Evolutionary conservation across 768 basidiomycete genomes (phyloP).

Genomic region (Termitomyces sp.): DNA sequence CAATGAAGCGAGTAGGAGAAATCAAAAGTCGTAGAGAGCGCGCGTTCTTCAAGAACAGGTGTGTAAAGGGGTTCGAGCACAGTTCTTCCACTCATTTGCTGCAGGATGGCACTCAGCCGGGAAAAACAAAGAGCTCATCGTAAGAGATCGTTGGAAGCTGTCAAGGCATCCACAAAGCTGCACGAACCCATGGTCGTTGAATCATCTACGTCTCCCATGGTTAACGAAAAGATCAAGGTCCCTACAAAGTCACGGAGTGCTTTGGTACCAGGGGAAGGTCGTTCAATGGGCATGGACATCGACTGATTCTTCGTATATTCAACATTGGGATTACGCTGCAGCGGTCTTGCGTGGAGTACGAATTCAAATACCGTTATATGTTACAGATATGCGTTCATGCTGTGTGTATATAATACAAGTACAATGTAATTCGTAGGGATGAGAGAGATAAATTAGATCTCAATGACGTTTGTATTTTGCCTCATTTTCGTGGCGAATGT

Average conservation of each 20-base stretch:
- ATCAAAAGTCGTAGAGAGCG: slow-evolving; percentile 87
- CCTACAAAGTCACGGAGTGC: slow-evolving; percentile 59
- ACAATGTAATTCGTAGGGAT: background rate
- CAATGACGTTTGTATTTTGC: slow-evolving; percentile 90
- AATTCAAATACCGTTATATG: background rate
- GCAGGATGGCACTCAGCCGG: slow-evolving; percentile 79
- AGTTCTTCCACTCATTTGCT: slow-evolving; percentile 1
- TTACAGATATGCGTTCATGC: slow-evolving; percentile 8
- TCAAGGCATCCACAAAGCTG: slow-evolving; percentile 56
- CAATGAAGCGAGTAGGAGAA: slow-evolving; percentile 93
- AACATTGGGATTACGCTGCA: background rate
- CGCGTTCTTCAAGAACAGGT: slow-evolving; percentile 95
- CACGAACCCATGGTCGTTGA: slow-evolving; percentile 54
- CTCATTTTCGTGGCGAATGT: slow-evolving; percentile 73
- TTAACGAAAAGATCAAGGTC: slow-evolving; percentile 77
- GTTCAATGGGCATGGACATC: slow-evolving; percentile 88
- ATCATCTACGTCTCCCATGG: slow-evolving; percentile 38
- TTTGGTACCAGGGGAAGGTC: slow-evolving; percentile 77
- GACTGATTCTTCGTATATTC: slow-evolving; percentile 37
- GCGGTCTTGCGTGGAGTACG: background rate
- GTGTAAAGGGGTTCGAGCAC: slow-evolving; percentile 11
- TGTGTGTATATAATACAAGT: slow-evolving; percentile 17
- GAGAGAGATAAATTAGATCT: slow-evolving; percentile 8
- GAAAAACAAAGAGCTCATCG: slow-evolving; percentile 75
- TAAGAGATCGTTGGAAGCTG: slow-evolving; percentile 54